phyloP scores from a whole-genome alignment of 2,329 filamentous ascomycete species.

The Clarireedia hainanense region DNA sequence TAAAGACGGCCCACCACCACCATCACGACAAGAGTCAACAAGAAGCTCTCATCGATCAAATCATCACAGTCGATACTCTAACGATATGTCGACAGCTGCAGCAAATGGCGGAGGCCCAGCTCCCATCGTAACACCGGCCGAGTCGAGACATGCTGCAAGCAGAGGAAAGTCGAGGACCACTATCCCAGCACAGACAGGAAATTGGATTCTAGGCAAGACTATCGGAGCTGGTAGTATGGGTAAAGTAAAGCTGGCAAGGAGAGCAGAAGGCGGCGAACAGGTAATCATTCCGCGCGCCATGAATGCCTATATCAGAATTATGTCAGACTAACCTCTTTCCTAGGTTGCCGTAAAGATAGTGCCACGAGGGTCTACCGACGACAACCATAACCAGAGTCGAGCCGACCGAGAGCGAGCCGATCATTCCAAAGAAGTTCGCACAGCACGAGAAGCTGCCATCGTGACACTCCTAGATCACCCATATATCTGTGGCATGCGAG shows the following conservation, averaged over 20 bases:
- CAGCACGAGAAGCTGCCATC: slow-evolving; percentile 90
- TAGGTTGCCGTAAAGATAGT: slow-evolving; percentile 97
- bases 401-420: slow-evolving; percentile 83
- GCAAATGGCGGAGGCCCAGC: slow-evolving; percentile 46
- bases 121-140: slow-evolving; percentile 41
- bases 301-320: not conserved
- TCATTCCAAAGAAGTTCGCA: slow-evolving; percentile 92
- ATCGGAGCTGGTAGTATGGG: slow-evolving; percentile 98
- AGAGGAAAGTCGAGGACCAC: slow-evolving; percentile 62
- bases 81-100: slow-evolving; percentile 40
- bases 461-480: slow-evolving; percentile 90
- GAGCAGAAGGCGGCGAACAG: slow-evolving; percentile 85
- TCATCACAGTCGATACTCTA: slow-evolving; percentile 30
- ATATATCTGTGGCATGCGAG: slow-evolving; percentile 90
- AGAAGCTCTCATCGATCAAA: slow-evolving; percentile 32
- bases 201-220: slow-evolving; percentile 93
- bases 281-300: slow-evolving; percentile 35
- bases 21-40: slow-evolving; percentile 21
- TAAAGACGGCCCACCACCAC: slow-evolving; percentile 23
- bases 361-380: slow-evolving; percentile 78
- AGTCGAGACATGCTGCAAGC: slow-evolving; percentile 39
- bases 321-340: slow-evolving; percentile 17
- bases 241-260: slow-evolving; percentile 92
- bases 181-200: slow-evolving; percentile 82
- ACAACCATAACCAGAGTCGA: slow-evolving; percentile 56